Evolutionary conservation across 768 basidiomycete genomes (phyloP).

Genomic region (Macrolepiota albuminosa): DNA sequence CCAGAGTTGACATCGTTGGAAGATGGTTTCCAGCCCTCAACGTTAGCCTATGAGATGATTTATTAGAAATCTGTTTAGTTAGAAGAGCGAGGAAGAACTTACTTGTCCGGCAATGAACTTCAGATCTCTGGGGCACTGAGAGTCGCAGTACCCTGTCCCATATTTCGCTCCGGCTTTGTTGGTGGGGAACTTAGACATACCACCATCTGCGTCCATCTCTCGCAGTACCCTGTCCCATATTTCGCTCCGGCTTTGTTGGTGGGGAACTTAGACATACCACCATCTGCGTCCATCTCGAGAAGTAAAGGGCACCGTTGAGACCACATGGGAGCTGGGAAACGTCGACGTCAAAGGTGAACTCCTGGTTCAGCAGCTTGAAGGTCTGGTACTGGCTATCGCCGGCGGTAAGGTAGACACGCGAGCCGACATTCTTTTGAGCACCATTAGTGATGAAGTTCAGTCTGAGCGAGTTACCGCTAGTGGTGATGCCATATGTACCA

Average conservation of each 20-base stretch:
- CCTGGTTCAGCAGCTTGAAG: constrained; percentile 11
- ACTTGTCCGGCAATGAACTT: constrained; percentile 61
- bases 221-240: constrained; percentile 65
- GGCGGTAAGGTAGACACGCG: constrained; percentile 46
- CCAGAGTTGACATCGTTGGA: constrained; percentile 41
- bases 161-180: constrained; percentile 55
- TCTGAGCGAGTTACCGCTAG: constrained; percentile 39
- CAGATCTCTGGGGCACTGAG: constrained; percentile 57
- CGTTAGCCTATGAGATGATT: background rate
- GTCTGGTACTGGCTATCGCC: constrained; percentile 36
- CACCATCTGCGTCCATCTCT: constrained; percentile 62
- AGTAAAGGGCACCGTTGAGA: constrained; percentile 35
- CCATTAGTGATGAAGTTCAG: constrained; percentile 43
- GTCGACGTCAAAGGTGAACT: constrained; percentile 22
- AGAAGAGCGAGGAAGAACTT: constrained; percentile 7
- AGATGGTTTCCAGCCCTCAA: constrained; percentile 10
- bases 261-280: constrained; percentile 41
- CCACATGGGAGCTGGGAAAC: constrained; percentile 54
- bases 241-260: constrained; percentile 50
- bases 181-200: constrained; percentile 35
- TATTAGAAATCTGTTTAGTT: background rate
- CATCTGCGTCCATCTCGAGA: constrained; percentile 53
- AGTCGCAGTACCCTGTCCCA: constrained; percentile 64
- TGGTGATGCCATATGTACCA: constrained; percentile 49
- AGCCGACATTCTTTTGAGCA: constrained; percentile 33